Percentiles rank a stretch among this genome's conserved stretches.
Conservation (phyloP, 2,329 filamentous ascomycete species). For the Acrodontium crateriforme region DNA sequence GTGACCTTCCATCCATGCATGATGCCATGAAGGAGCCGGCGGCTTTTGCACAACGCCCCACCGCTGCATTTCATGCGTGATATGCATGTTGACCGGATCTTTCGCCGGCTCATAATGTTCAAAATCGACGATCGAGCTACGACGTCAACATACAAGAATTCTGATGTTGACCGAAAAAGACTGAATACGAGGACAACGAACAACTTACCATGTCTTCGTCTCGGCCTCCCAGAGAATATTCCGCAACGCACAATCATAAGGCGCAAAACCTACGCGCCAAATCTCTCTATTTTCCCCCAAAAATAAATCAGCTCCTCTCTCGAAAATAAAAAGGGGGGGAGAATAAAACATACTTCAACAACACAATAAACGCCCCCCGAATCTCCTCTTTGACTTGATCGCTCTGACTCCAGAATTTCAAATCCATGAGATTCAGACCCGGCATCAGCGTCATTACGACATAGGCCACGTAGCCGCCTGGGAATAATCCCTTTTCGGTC, state of each 20-base stretch:
- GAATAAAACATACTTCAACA: constrained; percentile 12
- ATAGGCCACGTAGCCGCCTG: constrained; percentile 17
- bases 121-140: constrained; percentile 19
- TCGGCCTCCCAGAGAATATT: constrained; percentile 18
- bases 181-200: too few relatives aligned
- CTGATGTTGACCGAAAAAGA: background rate
- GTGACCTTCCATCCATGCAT: too few relatives aligned
- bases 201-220: constrained; percentile 7
- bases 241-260: constrained; percentile 19
- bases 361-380: constrained; percentile 10
- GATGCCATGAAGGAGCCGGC: constrained; percentile 11
- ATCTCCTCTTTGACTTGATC: constrained; percentile 11
- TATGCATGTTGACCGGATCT: constrained; percentile 15
- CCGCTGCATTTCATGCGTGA: constrained; percentile 12
- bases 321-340: too few relatives aligned
- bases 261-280: constrained; percentile 15
- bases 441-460: constrained; percentile 18
- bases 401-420: constrained; percentile 16
- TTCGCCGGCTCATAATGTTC: constrained; percentile 15
- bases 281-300: constrained; percentile 11
- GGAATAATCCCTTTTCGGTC: constrained; percentile 10
- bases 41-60: constrained; percentile 17
- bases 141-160: background rate
- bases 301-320: background rate
- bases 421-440: constrained; percentile 15